Base-by-base conservation (phyloP, 805 yeast genomes). In the Lipomyces chichibuensis region DNA sequence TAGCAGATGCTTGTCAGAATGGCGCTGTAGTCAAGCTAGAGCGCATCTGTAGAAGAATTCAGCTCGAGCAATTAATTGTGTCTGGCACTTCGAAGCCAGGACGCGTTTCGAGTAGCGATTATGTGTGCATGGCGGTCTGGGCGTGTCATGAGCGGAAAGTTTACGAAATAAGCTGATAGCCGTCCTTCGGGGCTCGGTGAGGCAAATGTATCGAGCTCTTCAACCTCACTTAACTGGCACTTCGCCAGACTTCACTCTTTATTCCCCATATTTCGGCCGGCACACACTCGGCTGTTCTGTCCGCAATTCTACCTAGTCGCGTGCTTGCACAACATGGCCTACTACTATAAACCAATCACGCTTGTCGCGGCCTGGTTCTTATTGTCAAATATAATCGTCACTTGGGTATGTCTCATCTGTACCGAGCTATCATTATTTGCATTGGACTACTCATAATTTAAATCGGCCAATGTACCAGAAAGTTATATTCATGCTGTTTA, bases 351-450 rank as follows among this genome's bases (percentile, higher is more conserved):
- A 53, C 69, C 68, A n/a, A 17, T 20, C 14, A 56, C 46, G 33
- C 29, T 62, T 11, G 62, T 67, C 32, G 43, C 69, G 32, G 27
- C 35, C 37, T 67, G 71, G 71, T 63, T 65, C 59, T 29, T 66
- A 8, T 14, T 67, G 20, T 65, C 69, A 25, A 60, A 49, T 59
- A 25, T 67, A 14, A 7, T 67, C n/a, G 65, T 60, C 27, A 9
- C 57, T n/a, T 67, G 71, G 71, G 71, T 67, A 67, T 13, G 67
- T 54, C 25, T 13, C 23, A 14, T 27, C n/a, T 14, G 32, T 37
- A 17, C 52, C 23, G 23, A 32, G 33, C 49, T 14, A 14, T 23
- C 49, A 13, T 32, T 27, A n/a, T 29, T 29, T 29, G 57, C 7
- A 14, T 20, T 11, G 29, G 53, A 23, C 53, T 14, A 11, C 27